phyloP scores from a whole-genome alignment of 2,329 filamentous ascomycete species.

The Botryotinia calthae region DNA sequence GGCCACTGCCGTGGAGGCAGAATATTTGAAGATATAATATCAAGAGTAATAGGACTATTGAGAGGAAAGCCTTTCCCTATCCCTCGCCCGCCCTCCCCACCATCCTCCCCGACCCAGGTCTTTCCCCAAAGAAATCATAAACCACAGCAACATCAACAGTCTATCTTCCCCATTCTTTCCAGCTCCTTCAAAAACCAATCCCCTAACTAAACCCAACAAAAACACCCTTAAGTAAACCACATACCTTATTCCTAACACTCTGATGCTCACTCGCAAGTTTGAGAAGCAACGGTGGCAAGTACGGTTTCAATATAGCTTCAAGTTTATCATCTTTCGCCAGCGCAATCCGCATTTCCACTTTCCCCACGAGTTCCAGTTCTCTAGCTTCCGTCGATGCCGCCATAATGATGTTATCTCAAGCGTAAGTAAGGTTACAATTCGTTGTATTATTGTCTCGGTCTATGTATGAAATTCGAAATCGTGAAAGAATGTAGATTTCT shows the following conservation, averaged over 20 bases:
- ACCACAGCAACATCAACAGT: neutral
- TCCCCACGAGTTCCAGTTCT: conserved; percentile 79
- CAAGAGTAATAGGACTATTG: neutral
- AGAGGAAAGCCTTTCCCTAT: neutral
- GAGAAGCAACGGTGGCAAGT: conserved; percentile 76
- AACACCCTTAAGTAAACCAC: conserved; percentile 6
- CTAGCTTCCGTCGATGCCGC: conserved; percentile 32
- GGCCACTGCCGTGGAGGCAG: neutral
- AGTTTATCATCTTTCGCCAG: conserved; percentile 83
- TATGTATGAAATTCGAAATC: neutral
- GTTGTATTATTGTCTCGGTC: neutral
- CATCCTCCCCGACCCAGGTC: neutral
- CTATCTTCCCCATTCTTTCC: neutral
- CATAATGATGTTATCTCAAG: conserved; percentile 1
- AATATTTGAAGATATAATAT: neutral
- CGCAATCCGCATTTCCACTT: conserved; percentile 70
- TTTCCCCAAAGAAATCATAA: neutral
- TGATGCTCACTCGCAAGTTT: conserved; percentile 81
- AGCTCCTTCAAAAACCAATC: neutral
- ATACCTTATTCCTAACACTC: conserved; percentile 73
- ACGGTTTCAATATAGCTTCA: conserved; percentile 71
- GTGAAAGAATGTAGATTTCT: neutral
- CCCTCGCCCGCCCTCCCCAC: neutral
- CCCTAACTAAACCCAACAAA: neutral
- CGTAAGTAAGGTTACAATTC: neutral